Conservation (phyloP, 345 rosid species). For the Zanthoxylum bungeanum region DNA sequence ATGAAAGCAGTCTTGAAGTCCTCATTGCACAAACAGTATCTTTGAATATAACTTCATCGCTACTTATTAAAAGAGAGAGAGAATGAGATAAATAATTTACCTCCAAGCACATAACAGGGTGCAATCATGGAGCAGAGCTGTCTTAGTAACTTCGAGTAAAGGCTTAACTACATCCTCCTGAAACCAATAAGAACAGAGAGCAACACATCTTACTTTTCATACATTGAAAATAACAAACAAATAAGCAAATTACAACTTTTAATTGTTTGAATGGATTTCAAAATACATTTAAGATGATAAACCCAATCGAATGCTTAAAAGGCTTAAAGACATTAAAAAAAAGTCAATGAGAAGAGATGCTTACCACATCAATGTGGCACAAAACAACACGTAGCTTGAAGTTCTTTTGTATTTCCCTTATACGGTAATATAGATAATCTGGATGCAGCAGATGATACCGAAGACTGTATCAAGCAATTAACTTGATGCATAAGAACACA, state of each 20-base stretch:
- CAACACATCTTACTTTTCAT: neutral
- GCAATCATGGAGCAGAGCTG: slow-evolving; percentile 83
- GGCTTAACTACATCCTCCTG: slow-evolving; percentile 86
- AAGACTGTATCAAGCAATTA: slow-evolving; percentile 49
- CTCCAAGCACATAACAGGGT: slow-evolving; percentile 91
- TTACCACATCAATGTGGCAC: slow-evolving; percentile 94
- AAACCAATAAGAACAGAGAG: slow-evolving; percentile 15
- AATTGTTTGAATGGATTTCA: neutral
- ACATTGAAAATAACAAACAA: neutral
- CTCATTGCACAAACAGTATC: neutral
- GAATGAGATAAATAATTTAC: slow-evolving; percentile 24
- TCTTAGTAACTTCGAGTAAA: slow-evolving; percentile 76
- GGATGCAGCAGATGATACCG: slow-evolving; percentile 91
- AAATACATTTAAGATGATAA: neutral
- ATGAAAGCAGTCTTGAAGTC: neutral
- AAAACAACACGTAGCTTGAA: slow-evolving; percentile 82
- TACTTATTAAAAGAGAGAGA: too few relatives aligned
- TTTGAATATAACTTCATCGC: neutral
- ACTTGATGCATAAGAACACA: neutral
- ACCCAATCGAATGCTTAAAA: neutral
- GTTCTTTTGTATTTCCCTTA: slow-evolving; percentile 85
- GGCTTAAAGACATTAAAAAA: neutral
- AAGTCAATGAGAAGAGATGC: slow-evolving; percentile 15
- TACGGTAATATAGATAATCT: slow-evolving; percentile 85
- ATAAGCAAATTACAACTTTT: neutral